These are phyloP conservation scores for Ananas comosus DNA, from an alignment of 176 grass and related monocot genomes.

Conservation along the genomic window DNA sequence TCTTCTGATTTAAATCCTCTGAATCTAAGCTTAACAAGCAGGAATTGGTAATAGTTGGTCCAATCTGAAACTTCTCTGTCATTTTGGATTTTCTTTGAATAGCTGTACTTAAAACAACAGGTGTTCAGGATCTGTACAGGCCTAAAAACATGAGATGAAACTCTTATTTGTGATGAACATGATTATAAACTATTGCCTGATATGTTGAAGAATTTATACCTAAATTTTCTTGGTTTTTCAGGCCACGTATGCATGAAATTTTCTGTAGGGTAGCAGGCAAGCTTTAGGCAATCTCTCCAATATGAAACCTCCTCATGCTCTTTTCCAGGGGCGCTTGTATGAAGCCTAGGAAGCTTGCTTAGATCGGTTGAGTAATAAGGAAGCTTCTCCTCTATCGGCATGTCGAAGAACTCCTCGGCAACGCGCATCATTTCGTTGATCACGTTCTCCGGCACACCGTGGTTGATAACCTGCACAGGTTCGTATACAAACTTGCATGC, in stretches of 20 bases:
- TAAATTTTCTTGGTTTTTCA: constrained; percentile 2
- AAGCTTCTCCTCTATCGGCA: constrained; percentile 22
- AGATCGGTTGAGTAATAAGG: constrained; percentile 23
- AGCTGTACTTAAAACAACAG: no score
- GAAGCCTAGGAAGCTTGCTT: constrained; percentile 15
- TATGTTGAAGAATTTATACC: background rate
- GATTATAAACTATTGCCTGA: no score
- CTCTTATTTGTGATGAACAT: no score
- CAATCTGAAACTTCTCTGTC: no score
- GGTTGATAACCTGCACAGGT: constrained; percentile 17
- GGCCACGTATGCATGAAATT: constrained; percentile 3
- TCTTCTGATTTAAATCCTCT: no score
- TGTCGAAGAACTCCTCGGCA: constrained; percentile 17
- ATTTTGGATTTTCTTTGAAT: no score
- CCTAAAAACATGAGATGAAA: background rate
- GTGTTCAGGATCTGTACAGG: no score
- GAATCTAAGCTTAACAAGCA: no score
- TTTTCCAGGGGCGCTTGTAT: constrained; percentile 2
- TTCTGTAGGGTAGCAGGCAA: constrained; percentile 3
- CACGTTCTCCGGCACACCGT: constrained; percentile 27
- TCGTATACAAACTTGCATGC: no score
- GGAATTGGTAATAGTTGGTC: no score
- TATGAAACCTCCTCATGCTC: background rate
- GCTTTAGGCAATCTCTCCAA: constrained; percentile 28
- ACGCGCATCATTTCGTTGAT: constrained; percentile 3